Base-by-base conservation (phyloP, 192 early-diverging fungal genomes). In the Coemansia interrupta region DNA sequence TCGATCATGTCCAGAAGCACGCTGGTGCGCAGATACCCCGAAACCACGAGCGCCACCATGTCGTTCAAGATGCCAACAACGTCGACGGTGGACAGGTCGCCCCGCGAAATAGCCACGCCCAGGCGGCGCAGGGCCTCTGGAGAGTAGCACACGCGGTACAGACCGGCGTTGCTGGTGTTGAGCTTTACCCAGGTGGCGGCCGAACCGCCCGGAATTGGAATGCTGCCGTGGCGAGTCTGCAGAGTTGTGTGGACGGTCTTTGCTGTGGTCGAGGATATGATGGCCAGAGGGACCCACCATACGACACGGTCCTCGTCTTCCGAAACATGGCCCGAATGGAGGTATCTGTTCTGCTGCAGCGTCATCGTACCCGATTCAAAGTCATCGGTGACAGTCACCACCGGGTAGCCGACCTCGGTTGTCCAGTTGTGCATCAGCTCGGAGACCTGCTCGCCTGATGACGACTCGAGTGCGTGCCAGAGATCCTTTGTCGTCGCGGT, bases 121-220 rank as follows among this genome's bases (percentile, higher is more conserved):
- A 91, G 69, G 11, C 74, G 66, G 22, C 42, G 54, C 41, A 89
- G 64, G 11, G 82, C 73, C 3, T 78, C 58, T 22, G 76, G 56
- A 26, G 87, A 78, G 58, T 91, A 91, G 18, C 87, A 83, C 2
- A 95, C 93, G 23, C 96, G 86, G 81, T 89, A 98, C 53, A 98
- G 82, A 5, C 91, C 89, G 26, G 84, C 89, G 40, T 85, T 84
- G 52, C 80, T 80, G 39, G 79, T 70, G 83, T 98, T 98, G 56
- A 98, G 82, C 80, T 96, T 95, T 78, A 84, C 91, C 67, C 86
- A 87, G 4, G 79, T 53, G 28, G 60, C 71, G 23, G 66, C 66
- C 15, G 83, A 43, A 23, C 58, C 44, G 12, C 44, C 47, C 2
- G 74, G 58, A 11, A 68, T 62, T 14, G 49, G 52, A 19, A 73